These are phyloP conservation scores for Asterophora parasitica DNA, from an alignment of 768 basidiomycete species.

Conservation along the genomic window DNA sequence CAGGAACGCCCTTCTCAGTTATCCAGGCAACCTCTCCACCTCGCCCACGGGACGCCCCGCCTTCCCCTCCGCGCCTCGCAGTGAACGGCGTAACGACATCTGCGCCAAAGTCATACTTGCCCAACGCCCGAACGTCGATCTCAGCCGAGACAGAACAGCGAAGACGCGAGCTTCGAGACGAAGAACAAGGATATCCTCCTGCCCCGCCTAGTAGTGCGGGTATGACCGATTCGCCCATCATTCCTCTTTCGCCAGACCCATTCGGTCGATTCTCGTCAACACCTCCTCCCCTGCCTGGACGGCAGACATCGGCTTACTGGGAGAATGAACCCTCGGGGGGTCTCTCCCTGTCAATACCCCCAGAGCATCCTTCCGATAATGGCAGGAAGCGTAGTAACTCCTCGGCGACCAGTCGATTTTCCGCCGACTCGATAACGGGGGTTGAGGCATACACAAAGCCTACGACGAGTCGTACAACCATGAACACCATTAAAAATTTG, in stretches of 20 bases:
- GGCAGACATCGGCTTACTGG: constrained; percentile 39
- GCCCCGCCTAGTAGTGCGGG: constrained; percentile 20
- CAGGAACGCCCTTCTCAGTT: constrained; percentile 36
- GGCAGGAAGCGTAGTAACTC: constrained; percentile 18
- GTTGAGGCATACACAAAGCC: constrained; percentile 25
- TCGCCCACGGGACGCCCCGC: constrained; percentile 27
- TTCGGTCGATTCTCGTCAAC: constrained; percentile 68
- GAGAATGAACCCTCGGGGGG: constrained; percentile 27
- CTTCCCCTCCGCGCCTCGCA: constrained; percentile 58
- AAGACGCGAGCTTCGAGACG: constrained; percentile 47
- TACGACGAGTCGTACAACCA: constrained; percentile 44
- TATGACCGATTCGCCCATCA: constrained; percentile 50
- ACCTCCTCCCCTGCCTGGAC: constrained; percentile 20
- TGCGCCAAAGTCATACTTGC: constrained; percentile 45
- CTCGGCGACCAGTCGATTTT: constrained; percentile 61
- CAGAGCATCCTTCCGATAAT: constrained; percentile 13
- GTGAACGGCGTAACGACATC: constrained; percentile 66
- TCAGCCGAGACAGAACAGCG: constrained; percentile 44
- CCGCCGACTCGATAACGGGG: constrained; percentile 60
- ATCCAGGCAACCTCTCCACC: constrained; percentile 24
- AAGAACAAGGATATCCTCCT: constrained; percentile 46
- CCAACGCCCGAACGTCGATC: constrained; percentile 19
- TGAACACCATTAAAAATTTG: constrained; percentile 68
- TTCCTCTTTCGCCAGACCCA: constrained; percentile 82
- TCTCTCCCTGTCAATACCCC: constrained; percentile 9